Percentiles rank a stretch among this genome's conserved stretches.
Conservation (phyloP, 495 filamentous ascomycete species). For the Neurospora sp. region DNA sequence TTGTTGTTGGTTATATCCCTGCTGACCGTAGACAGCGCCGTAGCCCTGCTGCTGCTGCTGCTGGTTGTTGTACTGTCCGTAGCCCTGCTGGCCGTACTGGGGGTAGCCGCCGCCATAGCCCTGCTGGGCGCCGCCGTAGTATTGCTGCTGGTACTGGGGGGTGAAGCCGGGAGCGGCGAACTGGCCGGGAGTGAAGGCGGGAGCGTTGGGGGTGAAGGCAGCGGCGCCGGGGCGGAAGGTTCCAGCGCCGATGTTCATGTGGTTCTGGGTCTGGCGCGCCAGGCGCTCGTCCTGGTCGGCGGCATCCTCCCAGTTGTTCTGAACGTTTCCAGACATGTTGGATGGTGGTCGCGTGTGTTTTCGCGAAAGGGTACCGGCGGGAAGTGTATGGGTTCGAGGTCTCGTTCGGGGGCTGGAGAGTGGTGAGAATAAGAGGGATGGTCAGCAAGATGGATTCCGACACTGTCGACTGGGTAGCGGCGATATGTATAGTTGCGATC, state of each 20-base stretch:
- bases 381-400: conserved; percentile 1
- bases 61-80: conserved; percentile 39
- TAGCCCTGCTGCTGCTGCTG: conserved; percentile 41
- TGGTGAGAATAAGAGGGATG: conserved; percentile 6
- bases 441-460: background rate
- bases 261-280: conserved; percentile 65
- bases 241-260: conserved; percentile 57
- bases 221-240: conserved; percentile 67
- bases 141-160: conserved; percentile 39
- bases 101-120: conserved; percentile 34
- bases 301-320: conserved; percentile 95
- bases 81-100: conserved; percentile 48
- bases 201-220: conserved; percentile 70
- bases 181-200: conserved; percentile 70
- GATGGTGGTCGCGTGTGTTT: background rate
- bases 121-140: conserved; percentile 32
- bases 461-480: background rate
- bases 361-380: background rate
- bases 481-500: background rate
- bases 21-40: conserved; percentile 35
- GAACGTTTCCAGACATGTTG: conserved; percentile 62
- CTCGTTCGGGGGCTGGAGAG: background rate
- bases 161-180: conserved; percentile 40
- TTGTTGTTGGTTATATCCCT: conserved; percentile 42
- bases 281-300: conserved; percentile 79